phyloP scores from a whole-genome alignment of 768 basidiomycete species.

The Dendrothele bispora region DNA sequence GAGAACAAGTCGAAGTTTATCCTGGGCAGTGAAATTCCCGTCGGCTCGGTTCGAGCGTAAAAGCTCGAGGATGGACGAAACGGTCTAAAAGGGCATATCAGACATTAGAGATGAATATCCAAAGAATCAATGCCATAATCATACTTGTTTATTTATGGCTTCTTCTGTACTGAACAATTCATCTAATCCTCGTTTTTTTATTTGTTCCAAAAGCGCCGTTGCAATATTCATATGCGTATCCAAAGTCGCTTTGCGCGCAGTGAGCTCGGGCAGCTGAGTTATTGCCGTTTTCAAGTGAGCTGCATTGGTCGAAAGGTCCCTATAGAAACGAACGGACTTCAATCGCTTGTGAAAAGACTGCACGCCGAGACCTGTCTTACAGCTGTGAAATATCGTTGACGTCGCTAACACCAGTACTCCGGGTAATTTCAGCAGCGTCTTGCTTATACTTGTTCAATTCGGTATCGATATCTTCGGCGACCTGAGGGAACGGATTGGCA shows the following conservation, averaged over 20 bases:
- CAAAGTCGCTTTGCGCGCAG: conserved; percentile 92
- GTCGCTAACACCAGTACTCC: conserved; percentile 94
- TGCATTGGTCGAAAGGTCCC: conserved; percentile 92
- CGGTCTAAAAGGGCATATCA: conserved; percentile 46
- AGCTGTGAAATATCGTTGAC: conserved; percentile 93
- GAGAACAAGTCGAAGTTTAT: conserved; percentile 93
- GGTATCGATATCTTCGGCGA: conserved; percentile 93
- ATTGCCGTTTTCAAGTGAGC: conserved; percentile 95
- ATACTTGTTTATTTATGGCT: conserved; percentile 80
- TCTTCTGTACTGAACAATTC: conserved; percentile 98
- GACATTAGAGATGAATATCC: neutral
- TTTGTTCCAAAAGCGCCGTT: conserved; percentile 89
- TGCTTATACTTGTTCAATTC: conserved; percentile 93
- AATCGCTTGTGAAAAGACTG: conserved; percentile 2
- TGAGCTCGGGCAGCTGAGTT: conserved; percentile 93
- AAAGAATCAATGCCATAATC: conserved; percentile 9
- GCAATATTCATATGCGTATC: conserved; percentile 99
- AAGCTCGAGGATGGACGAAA: conserved; percentile 80
- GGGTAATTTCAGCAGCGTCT: conserved; percentile 95
- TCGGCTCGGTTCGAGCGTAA: conserved; percentile 73
- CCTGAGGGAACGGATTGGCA: conserved; percentile 94
- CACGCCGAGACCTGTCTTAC: conserved; percentile 42
- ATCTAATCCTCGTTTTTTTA: conserved; percentile 92
- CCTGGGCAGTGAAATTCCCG: conserved; percentile 65
- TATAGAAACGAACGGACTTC: conserved; percentile 18